Evolutionary conservation across 2,329 filamentous ascomycete genomes (phyloP).

Genomic region (Fonsecaea nubica): DNA sequence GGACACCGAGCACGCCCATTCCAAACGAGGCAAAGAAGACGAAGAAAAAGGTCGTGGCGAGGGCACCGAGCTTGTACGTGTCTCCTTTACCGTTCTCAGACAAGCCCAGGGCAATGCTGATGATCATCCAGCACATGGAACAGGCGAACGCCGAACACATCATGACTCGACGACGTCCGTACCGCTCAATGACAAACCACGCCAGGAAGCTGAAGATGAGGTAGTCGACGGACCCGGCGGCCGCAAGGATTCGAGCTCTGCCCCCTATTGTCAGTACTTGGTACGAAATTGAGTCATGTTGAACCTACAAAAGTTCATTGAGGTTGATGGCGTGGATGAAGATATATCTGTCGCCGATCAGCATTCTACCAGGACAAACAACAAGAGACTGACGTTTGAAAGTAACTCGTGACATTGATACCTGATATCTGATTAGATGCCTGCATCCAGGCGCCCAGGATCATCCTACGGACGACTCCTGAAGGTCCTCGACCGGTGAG

Average conservation of each 20-base stretch:
- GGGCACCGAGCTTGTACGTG: slow-evolving; percentile 54
- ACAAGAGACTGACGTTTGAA: slow-evolving; percentile 35
- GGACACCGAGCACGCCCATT: slow-evolving; percentile 49
- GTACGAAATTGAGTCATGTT: not conserved
- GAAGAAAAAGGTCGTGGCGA: slow-evolving; percentile 56
- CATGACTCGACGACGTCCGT: slow-evolving; percentile 58
- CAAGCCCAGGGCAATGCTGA: slow-evolving; percentile 53
- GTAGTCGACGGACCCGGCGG: slow-evolving; percentile 56
- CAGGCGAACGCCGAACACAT: slow-evolving; percentile 57
- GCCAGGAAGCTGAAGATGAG: slow-evolving; percentile 52
- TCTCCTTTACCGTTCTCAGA: slow-evolving; percentile 50
- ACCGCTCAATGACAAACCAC: slow-evolving; percentile 58
- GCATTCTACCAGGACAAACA: not conserved
- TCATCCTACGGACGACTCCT: slow-evolving; percentile 52
- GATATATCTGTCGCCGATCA: slow-evolving; percentile 46
- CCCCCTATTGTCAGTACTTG: not conserved
- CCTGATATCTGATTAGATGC: slow-evolving; percentile 46
- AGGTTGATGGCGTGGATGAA: slow-evolving; percentile 53
- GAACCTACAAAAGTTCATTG: slow-evolving; percentile 38
- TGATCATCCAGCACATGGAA: slow-evolving; percentile 58
- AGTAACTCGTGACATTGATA: slow-evolving; percentile 40
- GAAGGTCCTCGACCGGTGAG: slow-evolving; percentile 51
- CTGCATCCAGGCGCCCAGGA: slow-evolving; percentile 54
- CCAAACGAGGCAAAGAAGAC: slow-evolving; percentile 51
- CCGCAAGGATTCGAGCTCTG: slow-evolving; percentile 52